Conservation (phyloP, 352 stramenopile genomes). For the Plasmopara viticola region DNA sequence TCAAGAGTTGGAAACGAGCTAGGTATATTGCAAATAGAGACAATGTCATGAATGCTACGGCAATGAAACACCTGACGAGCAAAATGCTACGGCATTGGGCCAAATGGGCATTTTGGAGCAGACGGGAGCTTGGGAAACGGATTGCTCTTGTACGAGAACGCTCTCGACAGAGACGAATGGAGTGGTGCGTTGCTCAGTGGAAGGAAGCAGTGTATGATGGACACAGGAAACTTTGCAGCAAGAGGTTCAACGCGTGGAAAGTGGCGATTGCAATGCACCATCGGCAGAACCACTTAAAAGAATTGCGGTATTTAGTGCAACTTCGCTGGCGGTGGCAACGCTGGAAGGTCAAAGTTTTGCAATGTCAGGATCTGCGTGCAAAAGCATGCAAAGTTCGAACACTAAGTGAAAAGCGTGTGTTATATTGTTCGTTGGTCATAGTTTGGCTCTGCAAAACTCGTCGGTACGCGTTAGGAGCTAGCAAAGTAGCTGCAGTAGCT, state of each 20-base stretch:
- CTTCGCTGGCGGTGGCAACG: conserved; percentile 21
- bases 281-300: conserved; percentile 7
- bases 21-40: conserved; percentile 1
- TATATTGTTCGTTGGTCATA: conserved; percentile 5
- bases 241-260: conserved; percentile 18
- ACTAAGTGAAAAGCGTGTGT: conserved; percentile 4
- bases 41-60: conserved; percentile 3
- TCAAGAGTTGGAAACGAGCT: conserved; percentile 13
- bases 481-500: conserved; percentile 2
- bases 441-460: conserved; percentile 20
- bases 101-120: conserved; percentile 25
- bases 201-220: neutral
- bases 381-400: conserved; percentile 1
- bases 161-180: conserved; percentile 2
- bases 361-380: conserved; percentile 3
- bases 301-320: conserved; percentile 10
- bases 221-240: conserved; percentile 6
- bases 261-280: conserved; percentile 9
- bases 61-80: conserved; percentile 7
- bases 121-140: conserved; percentile 9
- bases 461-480: conserved; percentile 13
- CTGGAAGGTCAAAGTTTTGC: conserved; percentile 6
- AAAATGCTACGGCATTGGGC: conserved; percentile 23
- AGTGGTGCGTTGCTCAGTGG: conserved; percentile 14
- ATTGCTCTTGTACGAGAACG: conserved; percentile 9